Conservation (phyloP, 2,329 filamentous ascomycete species). For the Sporothrix euskadiensis region DNA sequence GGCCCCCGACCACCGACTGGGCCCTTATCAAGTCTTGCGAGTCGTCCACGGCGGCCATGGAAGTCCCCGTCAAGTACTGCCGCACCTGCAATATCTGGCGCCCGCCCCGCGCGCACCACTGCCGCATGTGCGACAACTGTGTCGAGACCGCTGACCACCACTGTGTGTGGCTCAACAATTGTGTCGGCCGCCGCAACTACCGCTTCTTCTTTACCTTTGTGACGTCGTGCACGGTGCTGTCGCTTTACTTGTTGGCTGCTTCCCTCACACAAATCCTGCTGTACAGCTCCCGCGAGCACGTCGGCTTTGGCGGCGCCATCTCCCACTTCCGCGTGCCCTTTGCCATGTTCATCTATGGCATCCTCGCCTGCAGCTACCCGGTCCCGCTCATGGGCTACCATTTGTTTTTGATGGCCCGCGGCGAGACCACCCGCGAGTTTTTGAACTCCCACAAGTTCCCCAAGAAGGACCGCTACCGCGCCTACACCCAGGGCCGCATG, state of each 20-base stretch:
- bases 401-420: slow-evolving; percentile 83
- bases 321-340: slow-evolving; percentile 75
- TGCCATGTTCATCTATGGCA: slow-evolving; percentile 81
- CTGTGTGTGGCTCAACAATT: slow-evolving; percentile 99
- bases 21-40: slow-evolving; percentile 81
- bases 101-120: slow-evolving; percentile 92
- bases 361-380: slow-evolving; percentile 76
- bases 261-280: slow-evolving; percentile 78
- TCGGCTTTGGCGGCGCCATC: slow-evolving; percentile 70
- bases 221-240: slow-evolving; percentile 72
- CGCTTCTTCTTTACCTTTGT: slow-evolving; percentile 97
- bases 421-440: slow-evolving; percentile 94
- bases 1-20: slow-evolving; percentile 90
- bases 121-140: slow-evolving; percentile 94
- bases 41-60: slow-evolving; percentile 80
- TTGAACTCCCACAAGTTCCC: slow-evolving; percentile 94
- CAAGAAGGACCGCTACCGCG: slow-evolving; percentile 86
- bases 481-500: slow-evolving; percentile 77
- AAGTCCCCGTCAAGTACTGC: slow-evolving; percentile 97
- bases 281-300: slow-evolving; percentile 63
- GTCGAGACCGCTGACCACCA: slow-evolving; percentile 97
- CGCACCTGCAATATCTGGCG: slow-evolving; percentile 98
- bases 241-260: slow-evolving; percentile 72
- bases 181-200: slow-evolving; percentile 94
- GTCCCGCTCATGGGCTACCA: slow-evolving; percentile 84